These are phyloP conservation scores for Papiliotrema fonsecae DNA, from an alignment of 1,284 basidiomycete genomes.

Conservation along the genomic window DNA sequence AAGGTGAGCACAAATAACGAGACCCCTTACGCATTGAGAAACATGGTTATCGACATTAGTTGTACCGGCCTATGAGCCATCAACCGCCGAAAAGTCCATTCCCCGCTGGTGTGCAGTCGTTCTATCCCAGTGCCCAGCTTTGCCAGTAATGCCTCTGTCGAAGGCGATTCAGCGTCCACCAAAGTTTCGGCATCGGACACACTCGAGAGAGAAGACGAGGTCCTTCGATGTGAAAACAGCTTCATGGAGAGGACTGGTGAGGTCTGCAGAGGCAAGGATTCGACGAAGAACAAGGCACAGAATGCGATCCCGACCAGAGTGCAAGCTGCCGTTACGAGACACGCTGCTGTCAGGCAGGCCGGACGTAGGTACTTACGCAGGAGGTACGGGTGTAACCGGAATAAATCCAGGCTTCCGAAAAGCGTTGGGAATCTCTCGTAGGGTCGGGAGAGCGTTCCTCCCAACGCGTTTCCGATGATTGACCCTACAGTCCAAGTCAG, in stretches of 20 bases:
- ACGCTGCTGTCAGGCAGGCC: constrained; percentile 23
- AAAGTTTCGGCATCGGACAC: constrained; percentile 20
- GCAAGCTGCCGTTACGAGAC: constrained; percentile 43
- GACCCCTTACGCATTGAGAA: constrained; percentile 35
- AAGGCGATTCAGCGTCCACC: constrained; percentile 11
- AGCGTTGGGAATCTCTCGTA: constrained; percentile 47
- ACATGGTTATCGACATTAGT: constrained; percentile 31
- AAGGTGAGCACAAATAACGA: neutral
- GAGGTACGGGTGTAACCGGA: constrained; percentile 49
- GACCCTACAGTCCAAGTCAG: constrained; percentile 44
- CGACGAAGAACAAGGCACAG: constrained; percentile 42
- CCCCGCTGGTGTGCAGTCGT: neutral
- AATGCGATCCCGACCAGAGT: constrained; percentile 49
- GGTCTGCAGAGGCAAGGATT: constrained; percentile 24
- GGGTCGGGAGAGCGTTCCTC: constrained; percentile 47
- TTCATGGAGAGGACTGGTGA: constrained; percentile 3
- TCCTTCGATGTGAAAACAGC: constrained; percentile 8
- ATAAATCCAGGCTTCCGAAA: constrained; percentile 43
- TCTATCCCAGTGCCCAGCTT: constrained; percentile 9
- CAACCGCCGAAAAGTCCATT: constrained; percentile 39
- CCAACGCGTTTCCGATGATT: constrained; percentile 37
- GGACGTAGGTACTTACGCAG: constrained; percentile 31
- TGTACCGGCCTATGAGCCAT: constrained; percentile 31
- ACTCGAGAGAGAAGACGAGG: constrained; percentile 4
- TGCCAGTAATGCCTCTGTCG: constrained; percentile 11